Evolutionary conservation across 1,284 basidiomycete genomes (phyloP).

Genomic region (Ceratobasidium sp.): DNA sequence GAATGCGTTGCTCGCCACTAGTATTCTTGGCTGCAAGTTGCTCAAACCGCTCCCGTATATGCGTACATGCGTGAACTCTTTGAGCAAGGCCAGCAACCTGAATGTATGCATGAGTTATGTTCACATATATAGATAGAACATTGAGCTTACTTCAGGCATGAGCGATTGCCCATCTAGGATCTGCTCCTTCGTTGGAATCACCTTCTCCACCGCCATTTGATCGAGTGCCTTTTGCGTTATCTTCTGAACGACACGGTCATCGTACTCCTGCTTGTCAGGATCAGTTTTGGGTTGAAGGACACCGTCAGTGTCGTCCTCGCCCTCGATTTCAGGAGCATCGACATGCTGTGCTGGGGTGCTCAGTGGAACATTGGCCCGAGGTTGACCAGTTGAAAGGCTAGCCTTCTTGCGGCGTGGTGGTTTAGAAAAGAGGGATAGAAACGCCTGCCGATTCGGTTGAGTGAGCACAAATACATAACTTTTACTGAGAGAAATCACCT

Average conservation of each 20-base stretch:
- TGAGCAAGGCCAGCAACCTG: slow-evolving; percentile 16
- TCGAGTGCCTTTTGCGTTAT: background rate
- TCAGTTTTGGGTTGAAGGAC: no score
- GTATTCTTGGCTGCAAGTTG: background rate
- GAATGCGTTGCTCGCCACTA: background rate
- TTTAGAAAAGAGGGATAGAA: background rate
- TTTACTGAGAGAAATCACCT: background rate
- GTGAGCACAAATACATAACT: background rate
- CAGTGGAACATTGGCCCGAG: background rate
- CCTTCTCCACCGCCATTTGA: background rate
- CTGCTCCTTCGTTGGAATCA: background rate
- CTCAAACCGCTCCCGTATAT: background rate
- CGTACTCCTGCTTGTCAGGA: no score
- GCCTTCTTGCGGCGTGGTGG: background rate
- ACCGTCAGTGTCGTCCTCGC: background rate
- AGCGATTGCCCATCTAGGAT: background rate
- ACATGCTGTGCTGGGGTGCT: background rate
- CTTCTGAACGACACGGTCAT: background rate
- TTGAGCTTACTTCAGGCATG: background rate
- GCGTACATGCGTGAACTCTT: background rate
- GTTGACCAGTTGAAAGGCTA: background rate
- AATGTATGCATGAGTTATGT: background rate
- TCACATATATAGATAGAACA: background rate
- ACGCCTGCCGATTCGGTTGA: background rate
- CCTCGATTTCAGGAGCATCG: no score